Conservation (phyloP, 2,329 filamentous ascomycete genomes). For the Trichoderma simmonsii region DNA sequence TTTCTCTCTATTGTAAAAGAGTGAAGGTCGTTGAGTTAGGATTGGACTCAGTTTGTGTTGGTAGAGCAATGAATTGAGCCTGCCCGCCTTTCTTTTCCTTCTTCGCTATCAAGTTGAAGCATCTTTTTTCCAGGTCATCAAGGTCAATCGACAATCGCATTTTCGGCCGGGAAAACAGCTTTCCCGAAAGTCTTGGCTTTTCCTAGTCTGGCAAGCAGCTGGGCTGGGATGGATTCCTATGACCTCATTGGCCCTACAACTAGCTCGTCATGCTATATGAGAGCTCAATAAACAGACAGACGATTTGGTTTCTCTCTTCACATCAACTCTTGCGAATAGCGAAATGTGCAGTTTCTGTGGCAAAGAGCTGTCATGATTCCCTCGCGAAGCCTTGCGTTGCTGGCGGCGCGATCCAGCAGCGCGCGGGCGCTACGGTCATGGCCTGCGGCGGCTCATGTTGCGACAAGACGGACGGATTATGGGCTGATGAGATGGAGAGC, state of each 20-base stretch:
- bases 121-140: conserved; percentile 5
- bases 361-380: conserved; percentile 29
- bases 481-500: conserved; percentile 4
- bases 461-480: not conserved
- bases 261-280: not conserved
- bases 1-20: not conserved
- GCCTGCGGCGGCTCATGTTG: not conserved
- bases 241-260: conserved; percentile 23
- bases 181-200: conserved; percentile 22
- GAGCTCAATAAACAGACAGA: not conserved
- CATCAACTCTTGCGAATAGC: conserved; percentile 18
- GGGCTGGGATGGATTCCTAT: conserved; percentile 14
- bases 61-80: not conserved
- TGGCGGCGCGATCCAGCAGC: conserved; percentile 18
- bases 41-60: not conserved
- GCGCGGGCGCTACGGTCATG: conserved; percentile 6
- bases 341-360: not conserved
- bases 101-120: not conserved
- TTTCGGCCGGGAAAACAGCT: conserved; percentile 27
- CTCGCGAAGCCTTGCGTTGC: conserved; percentile 25
- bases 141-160: not conserved
- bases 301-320: not conserved
- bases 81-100: not conserved
- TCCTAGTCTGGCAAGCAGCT: conserved; percentile 18
- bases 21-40: not conserved